Percentiles rank a stretch among this genome's conserved stretches.
Conservation (phyloP, 805 yeast genomes). For the Lipomyces mesembrius region DNA sequence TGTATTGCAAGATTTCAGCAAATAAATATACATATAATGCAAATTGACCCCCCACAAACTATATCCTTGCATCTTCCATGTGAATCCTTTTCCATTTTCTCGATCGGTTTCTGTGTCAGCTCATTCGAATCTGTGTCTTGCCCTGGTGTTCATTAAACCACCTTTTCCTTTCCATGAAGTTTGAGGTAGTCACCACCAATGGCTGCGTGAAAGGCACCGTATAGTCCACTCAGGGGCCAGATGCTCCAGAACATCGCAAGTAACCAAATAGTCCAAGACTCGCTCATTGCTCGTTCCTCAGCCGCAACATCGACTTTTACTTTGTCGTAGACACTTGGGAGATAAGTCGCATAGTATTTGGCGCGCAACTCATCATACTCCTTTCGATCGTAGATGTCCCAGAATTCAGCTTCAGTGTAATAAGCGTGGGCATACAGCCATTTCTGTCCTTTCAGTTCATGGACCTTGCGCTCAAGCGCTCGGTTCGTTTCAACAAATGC, state of each 20-base stretch:
- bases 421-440: slow-evolving; percentile 15
- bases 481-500: slow-evolving; percentile 5
- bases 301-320: slow-evolving; percentile 11
- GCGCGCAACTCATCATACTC: slow-evolving; percentile 11
- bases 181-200: slow-evolving; percentile 10
- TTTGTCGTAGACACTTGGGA: slow-evolving; percentile 12
- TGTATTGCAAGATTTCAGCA: too few relatives aligned
- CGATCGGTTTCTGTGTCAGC: too few relatives aligned
- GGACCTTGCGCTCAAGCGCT: slow-evolving; percentile 8
- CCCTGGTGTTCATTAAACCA: too few relatives aligned
- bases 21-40: too few relatives aligned
- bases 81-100: too few relatives aligned
- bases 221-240: slow-evolving; percentile 13
- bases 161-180: neutral
- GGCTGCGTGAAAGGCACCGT: slow-evolving; percentile 10
- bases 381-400: slow-evolving; percentile 11
- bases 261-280: slow-evolving; percentile 6
- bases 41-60: too few relatives aligned
- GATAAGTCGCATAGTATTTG: slow-evolving; percentile 10
- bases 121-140: too few relatives aligned
- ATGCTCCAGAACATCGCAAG: slow-evolving; percentile 9
- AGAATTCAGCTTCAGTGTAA: slow-evolving; percentile 10
- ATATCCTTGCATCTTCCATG: too few relatives aligned
- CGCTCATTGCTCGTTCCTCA: slow-evolving; percentile 3
- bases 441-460: slow-evolving; percentile 9